Evolutionary conservation across 768 basidiomycete genomes (phyloP).

Genomic region (Mrakia blollopis): DNA sequence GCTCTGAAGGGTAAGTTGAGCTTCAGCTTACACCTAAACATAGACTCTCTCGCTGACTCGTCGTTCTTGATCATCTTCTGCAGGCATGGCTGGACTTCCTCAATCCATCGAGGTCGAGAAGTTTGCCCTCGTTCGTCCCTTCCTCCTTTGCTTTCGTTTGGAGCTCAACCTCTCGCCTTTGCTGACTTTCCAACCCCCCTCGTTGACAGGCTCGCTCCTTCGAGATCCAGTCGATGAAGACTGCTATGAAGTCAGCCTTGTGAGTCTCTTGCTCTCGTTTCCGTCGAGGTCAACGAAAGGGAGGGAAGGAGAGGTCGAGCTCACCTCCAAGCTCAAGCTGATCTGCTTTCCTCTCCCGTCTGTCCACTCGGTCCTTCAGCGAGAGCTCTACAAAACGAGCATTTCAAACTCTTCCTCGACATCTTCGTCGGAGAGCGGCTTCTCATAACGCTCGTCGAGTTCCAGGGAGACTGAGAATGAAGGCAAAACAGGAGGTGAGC

Average conservation of each 20-base stretch:
- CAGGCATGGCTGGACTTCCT: conserved; percentile 50
- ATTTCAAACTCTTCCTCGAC: conserved; percentile 89
- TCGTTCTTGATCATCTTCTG: too few relatives aligned
- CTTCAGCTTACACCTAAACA: neutral
- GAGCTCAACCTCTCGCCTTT: conserved; percentile 3
- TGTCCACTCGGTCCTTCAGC: conserved; percentile 48
- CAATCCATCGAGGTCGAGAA: conserved; percentile 76
- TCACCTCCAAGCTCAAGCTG: neutral
- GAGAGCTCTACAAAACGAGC: conserved; percentile 68
- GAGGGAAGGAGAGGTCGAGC: neutral
- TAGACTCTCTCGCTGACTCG: neutral
- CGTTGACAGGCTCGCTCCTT: conserved; percentile 65
- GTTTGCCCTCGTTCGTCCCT: conserved; percentile 65
- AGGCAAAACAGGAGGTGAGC: conserved; percentile 74
- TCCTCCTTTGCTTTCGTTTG: neutral
- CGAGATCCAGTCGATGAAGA: conserved; percentile 87
- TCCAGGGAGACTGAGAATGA: conserved; percentile 72
- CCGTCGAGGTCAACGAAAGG: neutral
- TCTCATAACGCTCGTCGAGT: conserved; percentile 91
- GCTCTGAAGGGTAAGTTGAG: conserved; percentile 11
- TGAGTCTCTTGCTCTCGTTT: conserved; percentile 38
- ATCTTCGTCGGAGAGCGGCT: conserved; percentile 84
- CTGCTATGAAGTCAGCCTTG: conserved; percentile 76
- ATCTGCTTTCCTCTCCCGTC: neutral
- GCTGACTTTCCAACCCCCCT: neutral